Evolutionary conservation across 257 asterid genomes (phyloP), one percentile per base, ranked within the genome.

Genomic region (Lycium barbarum): DNA sequence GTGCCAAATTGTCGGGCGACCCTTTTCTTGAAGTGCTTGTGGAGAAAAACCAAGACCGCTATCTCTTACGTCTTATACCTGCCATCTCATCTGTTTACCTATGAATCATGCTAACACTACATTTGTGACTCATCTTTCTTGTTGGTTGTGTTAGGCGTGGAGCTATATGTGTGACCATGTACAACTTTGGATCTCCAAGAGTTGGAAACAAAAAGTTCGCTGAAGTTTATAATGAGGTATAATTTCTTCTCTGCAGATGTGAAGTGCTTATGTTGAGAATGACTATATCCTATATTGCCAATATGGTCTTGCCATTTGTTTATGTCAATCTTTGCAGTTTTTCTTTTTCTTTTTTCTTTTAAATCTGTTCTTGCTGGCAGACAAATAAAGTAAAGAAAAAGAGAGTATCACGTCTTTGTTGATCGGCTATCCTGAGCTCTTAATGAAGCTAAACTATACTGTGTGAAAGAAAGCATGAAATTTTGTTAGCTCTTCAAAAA

Each of bases 151-250:
- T 91, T 80, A 96, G 98, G 94, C 85, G 66, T 70, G 98, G 98
- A 86, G 91, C 91, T 89, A 93, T 95, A 86, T 83, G 90, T 13
- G 95, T 97, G 88, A 95, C 97, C 55, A 94, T 94, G 98, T 97
- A 95, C 84, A 95, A 95, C 88, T 97, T 97, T 85, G 99, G 99
- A 87, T 97, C 99, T 84, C 99, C 99, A 7, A 90, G 99, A 84
- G 98, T 97, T 57, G 99, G 99, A 88, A 97, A 97, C 90, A 93
- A 93, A 86, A 94, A 90, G 87, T 95, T 97, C 87, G 98, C 99
- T 72, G 97, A 97, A 85, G 84, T 92, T 74, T 97, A 97, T 89
- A 97, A 95, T 79, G 89, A 94, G 99, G 99, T 97, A 86, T 72
- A 20, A 45, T 38, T 61, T 51, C 13, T 57, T 17, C 66, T 66